Base-by-base conservation (phyloP, 2,329 filamentous ascomycete species). In the Knufia fluminis region DNA sequence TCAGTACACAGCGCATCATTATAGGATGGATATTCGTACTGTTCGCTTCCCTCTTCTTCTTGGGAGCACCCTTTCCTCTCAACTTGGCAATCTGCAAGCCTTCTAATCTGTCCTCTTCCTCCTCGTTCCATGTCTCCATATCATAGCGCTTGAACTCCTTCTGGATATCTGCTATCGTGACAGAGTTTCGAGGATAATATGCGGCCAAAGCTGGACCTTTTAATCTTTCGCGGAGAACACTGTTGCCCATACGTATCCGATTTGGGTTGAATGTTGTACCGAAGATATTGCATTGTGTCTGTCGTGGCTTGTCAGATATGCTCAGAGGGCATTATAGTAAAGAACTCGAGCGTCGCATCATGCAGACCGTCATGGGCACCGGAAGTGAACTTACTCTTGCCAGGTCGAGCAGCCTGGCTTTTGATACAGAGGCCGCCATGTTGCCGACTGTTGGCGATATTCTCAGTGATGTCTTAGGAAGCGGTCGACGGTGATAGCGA, bases 241-340 rank as follows among this genome's bases (percentile, higher is more conserved):
- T 94, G 72, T 92, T 96, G 62, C 92, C 92, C 59, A 87, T 80
- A 54, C 92, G 86, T 54, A 85, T 68, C 59, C 82, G 74, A 49
- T 87, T 77, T 22, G 92, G 92, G 70, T 98, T 98, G 75, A 82
- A 97, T 47, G 83, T 90, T 45, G 85, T 86, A 62, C 83, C 83
- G 75, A 97, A 98, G 71, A 97, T 80, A 66, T 83, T 80, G 76
- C 88, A 95, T 83, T 90, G 89, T 63, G 79, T 78, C 90, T 96
- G 60, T 36, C 9, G 3, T 6, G 14, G 26, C 22, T 16, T 42
- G 17, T 23, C 53, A 67, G 39, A 36, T 7, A n/a, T 8, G 9
- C 6, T 6, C n/a, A 6, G 7, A n/a, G 33, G 6, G 16, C 6
- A 14, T 28, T 28, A n/a, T n/a, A n/a, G n/a, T n/a, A n/a, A n/a